Base-by-base conservation (phyloP, 2,329 filamentous ascomycete genomes). In the Apiospora hydei region DNA sequence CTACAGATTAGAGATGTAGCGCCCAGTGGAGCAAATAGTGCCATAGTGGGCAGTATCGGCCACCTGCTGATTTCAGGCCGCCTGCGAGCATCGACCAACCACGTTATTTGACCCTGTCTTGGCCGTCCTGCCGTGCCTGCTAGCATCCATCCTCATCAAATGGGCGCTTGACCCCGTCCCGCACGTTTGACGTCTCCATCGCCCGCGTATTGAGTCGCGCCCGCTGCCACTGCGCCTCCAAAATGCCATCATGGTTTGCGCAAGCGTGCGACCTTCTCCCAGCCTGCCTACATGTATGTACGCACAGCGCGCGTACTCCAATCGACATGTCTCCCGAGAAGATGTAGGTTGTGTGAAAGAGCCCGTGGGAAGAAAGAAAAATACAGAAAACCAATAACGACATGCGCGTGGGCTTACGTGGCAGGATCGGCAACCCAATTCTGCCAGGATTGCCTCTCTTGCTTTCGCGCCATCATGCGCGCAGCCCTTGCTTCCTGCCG, bases 171-270 rank as follows among this genome's bases (percentile, higher is more conserved):
- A 38, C 46, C 51, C 53, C 53, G 26, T 61, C 53, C 53, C 53
- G 53, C 53, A 18, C 34, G 30, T 64, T 41, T 64, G 30, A 18
- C 34, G 53, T 64, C 41, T 64, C 57, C 57, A 64, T 64, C 41
- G 41, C 34, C 57, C 57, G 34, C 34, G 34, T 64, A 21, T 16
- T 61, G 53, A 64, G 34, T 64, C 34, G 57, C 30, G 57, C 34
- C 34, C 30, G 57, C 21, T 41, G 18, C 57, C 57, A 18, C 57
- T 64, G 57, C 57, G 57, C 57, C 57, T 38, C 57, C 2, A 64
- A 64, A 41, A 64, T 64, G 57, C 34, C 67, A 46, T 49, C 67
- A 49, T 46, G 26, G 26, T 21, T 68, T 69, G 67, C 67, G 67
- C 67, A 69, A 49, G 44, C 44, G 10, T 49, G 44, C 34, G 18